Percentiles rank a stretch among this genome's conserved stretches.
Evolutionary conservation across 768 basidiomycete species (phyloP).

Genomic region (Lactifluus volemus): DNA sequence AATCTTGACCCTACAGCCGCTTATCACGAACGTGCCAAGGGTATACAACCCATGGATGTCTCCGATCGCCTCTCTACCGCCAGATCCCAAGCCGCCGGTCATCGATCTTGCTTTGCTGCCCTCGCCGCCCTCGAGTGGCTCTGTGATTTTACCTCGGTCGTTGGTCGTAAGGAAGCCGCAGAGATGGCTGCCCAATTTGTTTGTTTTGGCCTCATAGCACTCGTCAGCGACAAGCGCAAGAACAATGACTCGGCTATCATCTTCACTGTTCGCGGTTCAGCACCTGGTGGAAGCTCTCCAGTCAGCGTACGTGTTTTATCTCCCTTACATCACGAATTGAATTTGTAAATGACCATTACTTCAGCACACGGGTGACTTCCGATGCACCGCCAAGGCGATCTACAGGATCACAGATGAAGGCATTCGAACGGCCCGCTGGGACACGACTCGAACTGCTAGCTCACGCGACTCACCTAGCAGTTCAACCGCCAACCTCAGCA

Average conservation of each 20-base stretch:
- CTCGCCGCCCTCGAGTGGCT: constrained; percentile 92
- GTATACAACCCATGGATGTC: constrained; percentile 60
- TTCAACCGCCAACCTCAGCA: constrained; percentile 51
- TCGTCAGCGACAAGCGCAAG: constrained; percentile 88
- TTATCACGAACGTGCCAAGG: constrained; percentile 74
- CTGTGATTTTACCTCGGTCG: constrained; percentile 93
- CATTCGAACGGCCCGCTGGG: constrained; percentile 79
- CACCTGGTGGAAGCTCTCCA: constrained; percentile 65
- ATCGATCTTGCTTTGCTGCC: constrained; percentile 78
- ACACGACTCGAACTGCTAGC: constrained; percentile 31
- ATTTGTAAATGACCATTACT: constrained; percentile 13
- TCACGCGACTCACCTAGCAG: constrained; percentile 51
- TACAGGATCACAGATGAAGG: constrained; percentile 95
- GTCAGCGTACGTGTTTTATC: constrained; percentile 48
- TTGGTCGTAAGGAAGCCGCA: constrained; percentile 91
- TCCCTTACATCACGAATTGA: constrained; percentile 7
- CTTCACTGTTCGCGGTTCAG: constrained; percentile 80
- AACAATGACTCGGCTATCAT: constrained; percentile 89
- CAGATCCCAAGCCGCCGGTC: constrained; percentile 36
- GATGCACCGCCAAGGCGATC: constrained; percentile 90
- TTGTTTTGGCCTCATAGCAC: constrained; percentile 79
- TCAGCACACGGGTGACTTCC: constrained; percentile 91
- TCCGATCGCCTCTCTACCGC: constrained; percentile 48
- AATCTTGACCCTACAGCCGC: constrained; percentile 55
- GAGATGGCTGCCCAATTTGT: constrained; percentile 99